These are phyloP conservation scores for Geotrichum europaeum DNA, from an alignment of 1,139 yeast species.

Conservation along the genomic window DNA sequence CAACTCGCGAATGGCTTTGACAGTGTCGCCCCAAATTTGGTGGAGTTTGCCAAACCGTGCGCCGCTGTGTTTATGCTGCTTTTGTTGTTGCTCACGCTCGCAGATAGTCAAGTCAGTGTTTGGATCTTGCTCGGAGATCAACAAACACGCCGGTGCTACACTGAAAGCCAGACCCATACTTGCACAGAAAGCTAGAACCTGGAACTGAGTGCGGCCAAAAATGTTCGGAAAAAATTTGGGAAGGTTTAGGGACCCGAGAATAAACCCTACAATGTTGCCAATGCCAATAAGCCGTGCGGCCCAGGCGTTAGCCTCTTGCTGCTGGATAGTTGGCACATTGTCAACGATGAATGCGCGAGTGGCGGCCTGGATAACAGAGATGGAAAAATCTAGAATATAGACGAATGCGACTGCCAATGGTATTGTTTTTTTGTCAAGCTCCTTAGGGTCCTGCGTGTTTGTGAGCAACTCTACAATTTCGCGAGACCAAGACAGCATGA, in stretches of 20 bases:
- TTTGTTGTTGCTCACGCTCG: constrained; percentile 18
- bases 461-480: constrained; percentile 30
- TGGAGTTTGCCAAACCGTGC: constrained; percentile 7
- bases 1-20: constrained; percentile 36
- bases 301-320: constrained; percentile 54
- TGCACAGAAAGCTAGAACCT: constrained; percentile 39
- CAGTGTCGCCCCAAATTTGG: constrained; percentile 31
- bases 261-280: constrained; percentile 45
- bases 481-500: constrained; percentile 39
- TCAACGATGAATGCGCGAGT: constrained; percentile 46
- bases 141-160: constrained; percentile 34
- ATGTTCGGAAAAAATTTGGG: constrained; percentile 30
- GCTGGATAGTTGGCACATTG: constrained; percentile 44
- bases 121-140: constrained; percentile 45
- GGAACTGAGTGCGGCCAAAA: constrained; percentile 42
- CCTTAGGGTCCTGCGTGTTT: constrained; percentile 25
- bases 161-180: constrained; percentile 34
- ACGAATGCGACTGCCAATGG: constrained; percentile 43
- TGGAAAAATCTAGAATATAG: constrained; percentile 44
- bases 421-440: constrained; percentile 33
- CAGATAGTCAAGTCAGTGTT: constrained; percentile 37
- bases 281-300: constrained; percentile 53
- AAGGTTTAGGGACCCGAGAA: constrained; percentile 36
- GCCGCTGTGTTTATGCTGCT: neutral
- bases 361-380: constrained; percentile 45